Conservation (phyloP, 2,329 filamentous ascomycete species). For the Monosporascus cannonballus region DNA sequence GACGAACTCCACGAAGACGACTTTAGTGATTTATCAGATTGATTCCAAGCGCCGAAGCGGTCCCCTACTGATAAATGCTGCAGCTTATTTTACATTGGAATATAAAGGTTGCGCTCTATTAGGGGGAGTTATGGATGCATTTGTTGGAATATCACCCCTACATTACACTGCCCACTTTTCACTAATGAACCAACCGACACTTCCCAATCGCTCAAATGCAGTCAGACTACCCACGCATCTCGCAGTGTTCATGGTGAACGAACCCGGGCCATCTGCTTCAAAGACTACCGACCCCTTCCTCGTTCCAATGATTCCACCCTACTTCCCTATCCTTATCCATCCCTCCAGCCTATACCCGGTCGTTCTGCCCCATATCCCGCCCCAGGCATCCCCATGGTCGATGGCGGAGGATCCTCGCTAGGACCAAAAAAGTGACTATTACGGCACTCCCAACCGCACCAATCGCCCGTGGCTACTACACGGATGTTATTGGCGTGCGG, state of each 20-base stretch:
- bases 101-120: too few relatives aligned
- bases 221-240: too few relatives aligned
- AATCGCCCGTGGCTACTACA: constrained; percentile 9
- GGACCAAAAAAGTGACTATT: constrained; percentile 8
- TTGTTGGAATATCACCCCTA: too few relatives aligned
- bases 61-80: constrained; percentile 1
- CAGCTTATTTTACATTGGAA: too few relatives aligned
- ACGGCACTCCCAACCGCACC: constrained; percentile 24
- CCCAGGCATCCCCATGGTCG: constrained; percentile 11
- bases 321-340: background rate
- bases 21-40: constrained; percentile 23
- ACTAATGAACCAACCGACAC: too few relatives aligned
- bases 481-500: constrained; percentile 11
- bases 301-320: background rate
- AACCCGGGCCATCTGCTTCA: too few relatives aligned
- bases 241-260: too few relatives aligned
- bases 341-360: constrained; percentile 16
- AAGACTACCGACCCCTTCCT: background rate
- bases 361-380: constrained; percentile 14
- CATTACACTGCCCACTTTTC: too few relatives aligned
- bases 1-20: constrained; percentile 31
- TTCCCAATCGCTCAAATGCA: too few relatives aligned
- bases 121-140: too few relatives aligned
- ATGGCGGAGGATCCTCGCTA: background rate
- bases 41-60: constrained; percentile 1